These are phyloP conservation scores for Solanum paucissectum DNA, from an alignment of 257 asterid genomes.

Conservation along the genomic window DNA sequence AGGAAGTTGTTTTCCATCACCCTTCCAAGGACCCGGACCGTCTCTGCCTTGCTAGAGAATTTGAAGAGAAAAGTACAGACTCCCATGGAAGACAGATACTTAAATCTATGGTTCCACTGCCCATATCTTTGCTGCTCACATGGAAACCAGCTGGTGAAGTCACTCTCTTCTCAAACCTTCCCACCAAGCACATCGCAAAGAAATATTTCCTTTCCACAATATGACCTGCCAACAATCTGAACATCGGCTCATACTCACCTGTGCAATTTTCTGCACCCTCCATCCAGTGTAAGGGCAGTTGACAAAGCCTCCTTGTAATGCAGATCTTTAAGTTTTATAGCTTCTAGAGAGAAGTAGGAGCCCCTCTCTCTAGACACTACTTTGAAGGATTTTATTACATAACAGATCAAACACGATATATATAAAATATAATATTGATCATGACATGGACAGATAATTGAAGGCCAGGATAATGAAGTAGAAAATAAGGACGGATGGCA, in stretches of 20 bases:
- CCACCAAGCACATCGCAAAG: not conserved
- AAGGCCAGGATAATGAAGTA: not conserved
- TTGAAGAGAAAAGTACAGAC: not conserved
- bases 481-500: not conserved
- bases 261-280: not conserved
- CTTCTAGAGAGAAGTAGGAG: not conserved
- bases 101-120: not conserved
- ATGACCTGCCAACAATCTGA: not conserved
- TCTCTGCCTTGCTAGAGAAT: not conserved
- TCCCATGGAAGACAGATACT: not conserved
- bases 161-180: not conserved
- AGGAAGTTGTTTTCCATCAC: not conserved
- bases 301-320: not conserved
- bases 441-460: not conserved
- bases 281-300: not conserved
- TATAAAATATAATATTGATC: not conserved
- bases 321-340: not conserved
- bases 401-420: not conserved
- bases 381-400: not conserved
- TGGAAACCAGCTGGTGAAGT: not conserved
- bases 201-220: not conserved
- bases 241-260: not conserved
- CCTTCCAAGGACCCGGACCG: not conserved
- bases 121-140: not conserved
- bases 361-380: not conserved